Evolutionary conservation across 371 early-diverging fungal genomes (phyloP).

Genomic region (Dichotomocladium elegans): DNA sequence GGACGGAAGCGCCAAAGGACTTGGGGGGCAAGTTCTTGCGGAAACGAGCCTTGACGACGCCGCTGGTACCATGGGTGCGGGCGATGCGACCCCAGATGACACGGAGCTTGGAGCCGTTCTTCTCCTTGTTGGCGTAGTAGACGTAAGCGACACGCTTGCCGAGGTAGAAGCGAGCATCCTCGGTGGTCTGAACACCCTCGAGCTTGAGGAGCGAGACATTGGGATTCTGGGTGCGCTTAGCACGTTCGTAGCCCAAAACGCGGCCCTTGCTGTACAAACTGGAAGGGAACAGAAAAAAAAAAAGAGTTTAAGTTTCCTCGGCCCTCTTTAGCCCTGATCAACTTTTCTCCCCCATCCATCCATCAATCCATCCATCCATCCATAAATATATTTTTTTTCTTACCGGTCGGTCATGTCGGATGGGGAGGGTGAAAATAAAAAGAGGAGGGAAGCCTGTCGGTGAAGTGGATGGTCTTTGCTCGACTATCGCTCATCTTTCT

Average conservation of each 20-base stretch:
- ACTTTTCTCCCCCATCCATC: constrained; percentile 10
- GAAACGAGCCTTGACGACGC: constrained; percentile 96
- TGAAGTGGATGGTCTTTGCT: not conserved
- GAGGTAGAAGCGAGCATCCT: constrained; percentile 87
- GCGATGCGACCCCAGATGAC: constrained; percentile 97
- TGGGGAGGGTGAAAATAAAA: not conserved
- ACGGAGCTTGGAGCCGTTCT: constrained; percentile 90
- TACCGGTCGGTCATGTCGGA: constrained; percentile 2
- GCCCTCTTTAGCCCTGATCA: constrained; percentile 4
- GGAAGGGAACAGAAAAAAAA: constrained; percentile 10
- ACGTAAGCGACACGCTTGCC: constrained; percentile 85
- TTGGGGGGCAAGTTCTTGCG: constrained; percentile 93
- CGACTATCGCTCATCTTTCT: too few species aligned
- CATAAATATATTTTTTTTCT: not conserved
- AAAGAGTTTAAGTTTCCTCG: constrained; percentile 4
- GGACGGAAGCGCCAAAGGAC: constrained; percentile 88
- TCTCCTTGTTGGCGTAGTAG: constrained; percentile 85
- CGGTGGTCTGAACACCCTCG: constrained; percentile 87
- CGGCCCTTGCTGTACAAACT: constrained; percentile 97
- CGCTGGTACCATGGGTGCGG: constrained; percentile 93
- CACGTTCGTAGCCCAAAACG: constrained; percentile 91
- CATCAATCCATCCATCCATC: constrained; percentile 11
- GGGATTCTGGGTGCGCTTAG: constrained; percentile 87
- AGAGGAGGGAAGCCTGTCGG: not conserved
- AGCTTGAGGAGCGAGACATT: constrained; percentile 89